These are phyloP conservation scores for Eucommia ulmoides DNA, from an alignment of 257 asterid species.

Conservation along the genomic window DNA sequence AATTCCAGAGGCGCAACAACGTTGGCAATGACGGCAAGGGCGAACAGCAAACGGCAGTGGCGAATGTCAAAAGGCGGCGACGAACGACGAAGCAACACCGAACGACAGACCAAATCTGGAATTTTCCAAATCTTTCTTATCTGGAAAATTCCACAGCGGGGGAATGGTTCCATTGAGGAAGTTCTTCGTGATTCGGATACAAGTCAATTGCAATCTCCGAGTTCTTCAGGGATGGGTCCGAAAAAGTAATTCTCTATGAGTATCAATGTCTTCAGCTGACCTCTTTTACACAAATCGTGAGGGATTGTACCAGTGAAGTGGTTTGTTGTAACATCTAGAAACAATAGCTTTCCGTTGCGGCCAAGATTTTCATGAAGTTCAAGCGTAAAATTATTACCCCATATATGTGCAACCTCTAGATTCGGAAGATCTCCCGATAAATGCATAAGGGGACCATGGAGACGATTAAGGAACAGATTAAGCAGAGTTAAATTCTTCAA, in stretches of 20 bases:
- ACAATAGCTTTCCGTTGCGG: not conserved
- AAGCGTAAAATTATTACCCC: not conserved
- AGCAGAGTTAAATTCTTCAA: not conserved
- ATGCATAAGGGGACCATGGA: not conserved
- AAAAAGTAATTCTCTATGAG: not conserved
- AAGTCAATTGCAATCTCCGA: not conserved
- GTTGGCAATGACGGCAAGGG: too few relatives aligned
- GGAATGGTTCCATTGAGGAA: not conserved
- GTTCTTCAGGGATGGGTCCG: not conserved
- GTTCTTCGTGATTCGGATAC: not conserved
- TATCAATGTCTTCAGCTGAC: not conserved
- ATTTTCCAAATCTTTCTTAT: too few relatives aligned
- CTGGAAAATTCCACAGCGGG: too few relatives aligned
- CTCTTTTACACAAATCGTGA: not conserved
- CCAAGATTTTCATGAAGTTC: not conserved
- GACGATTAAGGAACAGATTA: not conserved
- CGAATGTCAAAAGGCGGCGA: too few relatives aligned
- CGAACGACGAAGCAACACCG: too few relatives aligned
- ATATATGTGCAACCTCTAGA: not conserved
- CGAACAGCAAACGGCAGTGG: too few relatives aligned
- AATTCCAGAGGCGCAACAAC: too few relatives aligned
- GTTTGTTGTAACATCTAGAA: not conserved
- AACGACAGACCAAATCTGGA: too few relatives aligned
- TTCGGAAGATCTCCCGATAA: not conserved
- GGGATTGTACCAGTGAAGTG: not conserved